These are phyloP conservation scores for Epichloe aotearoae DNA, from an alignment of 2,329 filamentous ascomycete genomes.

Conservation along the genomic window DNA sequence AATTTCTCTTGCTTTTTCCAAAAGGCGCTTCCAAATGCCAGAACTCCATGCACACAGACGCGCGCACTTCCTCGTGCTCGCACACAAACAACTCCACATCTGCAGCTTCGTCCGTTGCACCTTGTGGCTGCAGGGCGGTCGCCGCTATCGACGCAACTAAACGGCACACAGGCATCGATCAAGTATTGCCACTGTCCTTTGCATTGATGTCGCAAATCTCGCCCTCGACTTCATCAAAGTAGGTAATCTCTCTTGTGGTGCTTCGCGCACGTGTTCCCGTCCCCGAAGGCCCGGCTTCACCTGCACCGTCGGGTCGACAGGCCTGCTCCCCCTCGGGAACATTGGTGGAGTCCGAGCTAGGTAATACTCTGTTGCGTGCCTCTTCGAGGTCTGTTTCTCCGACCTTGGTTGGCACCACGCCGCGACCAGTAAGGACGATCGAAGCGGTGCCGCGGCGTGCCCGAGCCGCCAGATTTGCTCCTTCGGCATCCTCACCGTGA, in stretches of 20 bases:
- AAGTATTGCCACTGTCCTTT: neutral
- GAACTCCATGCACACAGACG: neutral
- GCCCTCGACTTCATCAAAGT: constrained; percentile 1
- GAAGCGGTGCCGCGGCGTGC: constrained; percentile 3
- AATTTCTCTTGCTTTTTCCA: no score
- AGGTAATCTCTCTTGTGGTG: constrained; percentile 4
- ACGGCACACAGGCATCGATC: constrained; percentile 2
- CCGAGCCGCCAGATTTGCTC: neutral
- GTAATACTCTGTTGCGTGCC: neutral
- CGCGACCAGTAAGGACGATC: constrained; percentile 1
- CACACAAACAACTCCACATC: no score
- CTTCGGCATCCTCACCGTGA: neutral
- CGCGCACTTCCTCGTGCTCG: neutral
- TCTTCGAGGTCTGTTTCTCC: neutral
- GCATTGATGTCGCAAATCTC: neutral
- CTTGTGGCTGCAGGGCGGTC: neutral
- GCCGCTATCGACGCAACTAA: neutral
- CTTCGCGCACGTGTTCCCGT: neutral
- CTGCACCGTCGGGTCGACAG: neutral
- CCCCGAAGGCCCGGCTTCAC: neutral
- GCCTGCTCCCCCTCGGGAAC: neutral
- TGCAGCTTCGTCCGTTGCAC: neutral
- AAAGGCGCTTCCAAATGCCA: no score
- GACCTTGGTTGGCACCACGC: constrained; percentile 1
- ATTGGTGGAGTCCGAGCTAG: neutral